These are phyloP conservation scores for Ophiognomonia clavigignenti-juglandacearum DNA, from an alignment of 2,329 filamentous ascomycete species.

Conservation along the genomic window DNA sequence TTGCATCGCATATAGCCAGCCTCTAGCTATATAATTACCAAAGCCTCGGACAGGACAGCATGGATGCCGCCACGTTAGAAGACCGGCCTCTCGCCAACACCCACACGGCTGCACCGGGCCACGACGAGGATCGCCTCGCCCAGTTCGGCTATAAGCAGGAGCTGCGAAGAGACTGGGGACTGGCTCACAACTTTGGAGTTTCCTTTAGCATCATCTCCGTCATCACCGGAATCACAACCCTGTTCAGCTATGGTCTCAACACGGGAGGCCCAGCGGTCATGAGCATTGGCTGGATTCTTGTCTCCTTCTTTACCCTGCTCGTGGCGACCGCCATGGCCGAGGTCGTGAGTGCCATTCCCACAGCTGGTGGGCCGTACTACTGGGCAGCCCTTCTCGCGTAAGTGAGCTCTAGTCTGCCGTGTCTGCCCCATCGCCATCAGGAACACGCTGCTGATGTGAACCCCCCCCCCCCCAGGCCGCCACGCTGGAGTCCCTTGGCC, in stretches of 20 bases:
- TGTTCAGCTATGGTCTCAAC: conserved; percentile 51
- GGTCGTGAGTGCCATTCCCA: conserved; percentile 55
- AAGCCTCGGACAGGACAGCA: too few relatives aligned
- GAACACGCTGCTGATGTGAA: too few relatives aligned
- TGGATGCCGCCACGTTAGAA: conserved; percentile 22
- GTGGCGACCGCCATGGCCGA: conserved; percentile 54
- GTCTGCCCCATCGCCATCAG: too few relatives aligned
- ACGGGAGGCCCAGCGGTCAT: conserved; percentile 53
- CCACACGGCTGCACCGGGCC: conserved; percentile 18
- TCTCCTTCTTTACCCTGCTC: conserved; percentile 50
- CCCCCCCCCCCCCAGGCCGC: too few relatives aligned
- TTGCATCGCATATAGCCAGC: too few relatives aligned
- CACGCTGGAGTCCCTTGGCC: conserved; percentile 31
- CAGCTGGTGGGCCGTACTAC: conserved; percentile 55
- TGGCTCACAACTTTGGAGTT: conserved; percentile 57
- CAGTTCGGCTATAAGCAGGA: conserved; percentile 58
- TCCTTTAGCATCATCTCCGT: conserved; percentile 59
- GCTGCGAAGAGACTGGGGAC: conserved; percentile 51
- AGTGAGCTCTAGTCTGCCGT: too few relatives aligned
- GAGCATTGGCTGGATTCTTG: conserved; percentile 50
- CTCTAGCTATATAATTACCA: too few relatives aligned
- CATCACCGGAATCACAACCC: conserved; percentile 54
- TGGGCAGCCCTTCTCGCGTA: conserved; percentile 56
- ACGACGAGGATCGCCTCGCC: conserved; percentile 48
- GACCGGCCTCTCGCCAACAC: conserved; percentile 20